Evolutionary conservation across 2,329 filamentous ascomycete species (phyloP).

Genomic region (Cladophialophora chaetospira): DNA sequence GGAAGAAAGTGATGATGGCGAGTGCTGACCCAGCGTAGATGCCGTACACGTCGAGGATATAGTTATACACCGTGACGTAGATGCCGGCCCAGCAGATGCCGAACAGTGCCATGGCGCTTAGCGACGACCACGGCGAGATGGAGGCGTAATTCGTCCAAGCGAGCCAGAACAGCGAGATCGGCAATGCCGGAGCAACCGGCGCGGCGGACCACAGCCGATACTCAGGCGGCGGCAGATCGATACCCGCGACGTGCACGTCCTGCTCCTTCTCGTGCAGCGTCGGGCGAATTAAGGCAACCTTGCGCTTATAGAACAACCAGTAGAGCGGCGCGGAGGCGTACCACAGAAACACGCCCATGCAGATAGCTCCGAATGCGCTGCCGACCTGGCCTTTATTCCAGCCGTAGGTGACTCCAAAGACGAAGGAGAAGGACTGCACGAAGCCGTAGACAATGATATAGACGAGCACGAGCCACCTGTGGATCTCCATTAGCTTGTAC

Average conservation of each 20-base stretch:
- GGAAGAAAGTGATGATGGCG: slow-evolving; percentile 46
- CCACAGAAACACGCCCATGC: too few relatives aligned
- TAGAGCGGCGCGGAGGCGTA: too few relatives aligned
- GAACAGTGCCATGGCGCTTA: slow-evolving; percentile 54
- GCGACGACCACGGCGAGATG: slow-evolving; percentile 55
- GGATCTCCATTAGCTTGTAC: too few relatives aligned
- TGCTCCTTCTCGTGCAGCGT: background rate
- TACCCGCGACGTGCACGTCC: background rate
- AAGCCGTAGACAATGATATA: slow-evolving; percentile 41
- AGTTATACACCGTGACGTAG: slow-evolving; percentile 57
- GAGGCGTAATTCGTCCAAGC: slow-evolving; percentile 53
- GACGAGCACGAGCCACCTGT: slow-evolving; percentile 35
- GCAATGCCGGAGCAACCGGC: slow-evolving; percentile 52
- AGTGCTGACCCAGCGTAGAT: slow-evolving; percentile 54
- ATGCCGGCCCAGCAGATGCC: slow-evolving; percentile 53
- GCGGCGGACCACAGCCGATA: slow-evolving; percentile 58
- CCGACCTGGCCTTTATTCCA: slow-evolving; percentile 48
- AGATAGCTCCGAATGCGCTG: slow-evolving; percentile 52
- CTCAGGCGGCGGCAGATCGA: slow-evolving; percentile 45
- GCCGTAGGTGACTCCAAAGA: slow-evolving; percentile 54
- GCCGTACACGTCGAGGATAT: slow-evolving; percentile 61
- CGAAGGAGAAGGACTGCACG: slow-evolving; percentile 52
- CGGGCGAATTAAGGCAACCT: background rate
- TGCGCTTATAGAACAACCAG: slow-evolving; percentile 7
- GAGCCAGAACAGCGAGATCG: slow-evolving; percentile 60